Percentiles rank a stretch among this genome's conserved stretches.
phyloP scores from a whole-genome alignment of 2,329 filamentous ascomycete genomes.

The Hypomyces perniciosus region DNA sequence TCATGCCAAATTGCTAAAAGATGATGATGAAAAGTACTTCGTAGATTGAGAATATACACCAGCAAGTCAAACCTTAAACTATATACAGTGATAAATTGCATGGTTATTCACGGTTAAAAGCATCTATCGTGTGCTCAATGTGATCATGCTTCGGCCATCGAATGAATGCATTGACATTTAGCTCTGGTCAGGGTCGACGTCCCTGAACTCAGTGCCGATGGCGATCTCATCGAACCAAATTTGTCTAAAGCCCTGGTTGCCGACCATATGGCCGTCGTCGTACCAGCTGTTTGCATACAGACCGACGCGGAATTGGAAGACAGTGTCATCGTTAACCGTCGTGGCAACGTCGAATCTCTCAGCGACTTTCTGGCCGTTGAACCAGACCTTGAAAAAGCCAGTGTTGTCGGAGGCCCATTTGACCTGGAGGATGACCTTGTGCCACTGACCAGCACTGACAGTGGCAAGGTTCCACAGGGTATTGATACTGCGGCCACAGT shows the following conservation, averaged over 20 bases:
- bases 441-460: slow-evolving; percentile 39
- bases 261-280: slow-evolving; percentile 34
- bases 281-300: slow-evolving; percentile 47
- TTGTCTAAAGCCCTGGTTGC: slow-evolving; percentile 37
- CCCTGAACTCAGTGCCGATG: slow-evolving; percentile 31
- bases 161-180: neutral
- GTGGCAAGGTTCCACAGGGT: slow-evolving; percentile 26
- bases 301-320: slow-evolving; percentile 42
- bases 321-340: slow-evolving; percentile 36
- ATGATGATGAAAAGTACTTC: too few relatives aligned
- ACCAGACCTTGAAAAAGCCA: slow-evolving; percentile 42
- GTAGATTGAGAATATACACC: neutral
- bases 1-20: too few relatives aligned
- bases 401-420: slow-evolving; percentile 38
- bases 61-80: neutral
- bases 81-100: neutral
- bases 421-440: slow-evolving; percentile 39
- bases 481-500: slow-evolving; percentile 20
- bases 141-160: neutral
- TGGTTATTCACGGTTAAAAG: neutral
- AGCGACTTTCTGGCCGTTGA: slow-evolving; percentile 39
- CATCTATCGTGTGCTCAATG: neutral
- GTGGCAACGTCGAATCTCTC: slow-evolving; percentile 35
- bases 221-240: slow-evolving; percentile 47
- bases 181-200: slow-evolving; percentile 18